Evolutionary conservation across 2,329 filamentous ascomycete genomes (phyloP), one percentile per base, ranked within the genome.

Genomic region (Curvularia verruculosa): DNA sequence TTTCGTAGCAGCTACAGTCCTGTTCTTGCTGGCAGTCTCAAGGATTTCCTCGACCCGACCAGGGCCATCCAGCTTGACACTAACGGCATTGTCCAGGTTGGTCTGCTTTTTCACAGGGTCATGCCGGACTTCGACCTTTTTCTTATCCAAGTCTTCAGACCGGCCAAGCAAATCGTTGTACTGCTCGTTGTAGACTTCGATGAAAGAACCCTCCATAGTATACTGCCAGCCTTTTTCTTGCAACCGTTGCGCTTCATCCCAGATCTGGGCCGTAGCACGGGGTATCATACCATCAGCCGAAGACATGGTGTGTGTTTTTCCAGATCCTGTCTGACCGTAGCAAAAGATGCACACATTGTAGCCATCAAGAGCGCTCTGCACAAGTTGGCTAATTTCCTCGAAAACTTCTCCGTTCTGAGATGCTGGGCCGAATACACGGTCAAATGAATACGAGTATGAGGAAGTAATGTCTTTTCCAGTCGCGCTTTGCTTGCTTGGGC

Each of bases 321-420:
- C 95, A 18, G 93, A 95, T 3, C 95, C 95, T 0, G 95, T 99
- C 77, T 99, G 95, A 41, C 95, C 95, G 72, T 99, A 99, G 73
- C 93, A 97, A 79, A 99, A 96, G 61, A 99, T 98, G 77, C 94
- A 98, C 49, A 99, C 95, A 67, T 98, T 99, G 81, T 96, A 99
- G 1, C 95, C 95, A 71, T 99, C 95, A 37, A 99, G 83, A 0
- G 96, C 95, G 66, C 91, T 96, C 77, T 99, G 95, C 1, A 99
- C 93, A 31, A 99, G 85, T 74, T 99, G 95, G 54, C 92, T 96
- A 72, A 98, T 98, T 74, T 99, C 95, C 53, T 91, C 91, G 73
- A 99, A 99, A 1, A 99, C 88, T 64, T 96, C 89, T 18, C 86
- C 83, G 72, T 99, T 99, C 65, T 89, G 85, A 1, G 89, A 87